Base-by-base conservation (phyloP, 2,329 filamentous ascomycete genomes). In the Cadophora malorum region DNA sequence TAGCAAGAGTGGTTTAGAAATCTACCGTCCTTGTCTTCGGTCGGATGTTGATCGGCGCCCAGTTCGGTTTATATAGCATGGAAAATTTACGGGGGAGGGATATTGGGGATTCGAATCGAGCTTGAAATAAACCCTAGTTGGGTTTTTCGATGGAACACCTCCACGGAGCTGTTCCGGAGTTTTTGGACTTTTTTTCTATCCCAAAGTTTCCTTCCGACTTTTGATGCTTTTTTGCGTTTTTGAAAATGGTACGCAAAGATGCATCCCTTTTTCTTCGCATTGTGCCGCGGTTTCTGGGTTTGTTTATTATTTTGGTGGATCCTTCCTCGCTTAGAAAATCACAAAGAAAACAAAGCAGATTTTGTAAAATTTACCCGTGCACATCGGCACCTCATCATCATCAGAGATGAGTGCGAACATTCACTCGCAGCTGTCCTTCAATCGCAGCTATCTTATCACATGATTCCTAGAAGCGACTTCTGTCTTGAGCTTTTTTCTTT, bases 341-440 rank as follows among this genome's bases (percentile, higher is more conserved):
- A 8, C 16, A 55, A 55, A 16, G 19, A 55, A 55, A 55, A 55
- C 52, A 55, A 55, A 55, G 52, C 19, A 14, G 28, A 55, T n/a
- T 2, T 55, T 14, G 25, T 33, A 14, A 33, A 55, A 55, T 19
- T 8, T 33, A 3, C 28, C 25, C 5, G 33, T 28, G 4, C 3
- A 8, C 28, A 6, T n/a, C 4, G 7, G 12, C 8, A 14, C n/a
- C n/a, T n/a, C n/a, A 25, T 33, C 25, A 28, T n/a, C 16, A n/a
- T 33, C 8, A 9, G 6, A 3, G 8, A 33, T 8, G 19, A 16
- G 5, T n/a, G 10, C 28, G 4, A n/a, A 1, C 14, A 55, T 55
- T 55, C 16, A 55, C 28, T 28, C 3, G 28, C 52, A 49, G n/a
- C 4, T 49, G 2, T 8, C 7, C 21, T 21, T 49, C 41, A 19